Evolutionary conservation across 2,329 filamentous ascomycete genomes (phyloP), one percentile per base, ranked within the genome.

Genomic region (Macrophomina tecta): DNA sequence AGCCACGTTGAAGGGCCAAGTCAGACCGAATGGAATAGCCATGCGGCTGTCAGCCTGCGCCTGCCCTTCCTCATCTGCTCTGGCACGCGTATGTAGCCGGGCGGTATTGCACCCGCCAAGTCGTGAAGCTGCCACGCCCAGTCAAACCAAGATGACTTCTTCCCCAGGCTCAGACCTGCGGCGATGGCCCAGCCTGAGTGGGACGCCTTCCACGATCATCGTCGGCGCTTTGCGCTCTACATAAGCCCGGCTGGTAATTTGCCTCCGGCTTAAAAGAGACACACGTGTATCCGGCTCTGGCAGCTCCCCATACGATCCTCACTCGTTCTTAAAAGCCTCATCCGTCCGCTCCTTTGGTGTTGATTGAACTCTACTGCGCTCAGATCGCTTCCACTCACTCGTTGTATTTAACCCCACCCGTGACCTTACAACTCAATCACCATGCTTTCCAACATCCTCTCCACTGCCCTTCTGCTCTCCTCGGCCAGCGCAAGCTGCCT

Each of bases 401-500:
- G 16, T 64, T 64, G 23, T 48, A 64, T n/a, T n/a, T 38, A 3
- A 49, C 58, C n/a, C 28, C 42, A 12, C 30, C 40, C 38, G 38
- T 28, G 23, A 60, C 56, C 53, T 16, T 45, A 28, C n/a, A 40
- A 32, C 5, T 16, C 34, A 36, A 42, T 12, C 62, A 55, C 14
- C 23, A 64, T 53, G 48, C 48, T 53, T 64, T 14, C 23, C 48
- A 42, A 53, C 40, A 16, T 64, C 48, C 40, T 52, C 18, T 5
- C 62, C 32, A 12, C 42, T 64, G 48, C 48, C n/a, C 28, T 64
- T 16, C 23, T 64, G n/a, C 45, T 62, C 32, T 64, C 62, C 48
- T 71, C 9, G 67, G 56, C 18, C 69, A 69, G 78, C 18, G 78
- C 79, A 40, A 79, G 74, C 45, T 82, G 80, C 68, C 75, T 81